Base-by-base conservation (phyloP, 495 filamentous ascomycete genomes). In the Diplogelasinospora grovesii region DNA sequence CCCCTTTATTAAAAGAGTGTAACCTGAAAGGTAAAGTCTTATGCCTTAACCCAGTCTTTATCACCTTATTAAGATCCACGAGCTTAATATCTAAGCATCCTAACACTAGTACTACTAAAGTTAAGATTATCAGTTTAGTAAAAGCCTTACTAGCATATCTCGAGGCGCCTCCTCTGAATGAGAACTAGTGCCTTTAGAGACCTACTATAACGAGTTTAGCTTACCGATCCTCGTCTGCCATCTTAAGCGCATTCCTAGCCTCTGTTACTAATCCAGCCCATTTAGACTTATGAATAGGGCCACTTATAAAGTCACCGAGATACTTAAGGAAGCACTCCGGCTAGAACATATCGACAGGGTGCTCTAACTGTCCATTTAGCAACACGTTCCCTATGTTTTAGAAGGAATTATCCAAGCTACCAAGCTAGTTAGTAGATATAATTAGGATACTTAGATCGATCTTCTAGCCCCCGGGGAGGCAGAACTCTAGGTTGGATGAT, bases 131-230 rank as follows among this genome's bases (percentile, higher is more conserved):
- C 31, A 58, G 49, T 46, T 59, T 63, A 3, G 68, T 65, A 13
- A 71, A 37, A 39, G 61, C 63, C 5, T 68, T 53, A 1, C 69
- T 68, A 1, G 68, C 62, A 34, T 68, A 73, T 13, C 61, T 60
- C 8, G 56, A 56, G 7, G 37, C 37, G 3, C 65, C 67, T 5
- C 65, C 68, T 0, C 65, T 65, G 39, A 60, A 74, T 0, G 70
- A 68, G 25, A 50, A 56, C 25, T 39, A 64, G 26, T 50, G 42
- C 6, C 45, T 46, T 13, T 48, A 36, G 22, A 53, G 36, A 2
- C 46, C 53, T 0, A 31, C 24, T 2, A 38, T 53, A 7, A 54
- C 36, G 20, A 49, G 23, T 22, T 49, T 54, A 3, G 49, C 45
- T 6, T 11, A 39, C 44, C 28, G 37, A 38, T 50, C 53, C 15